Conservation (phyloP, 257 asterid species). For the Petrea volubilis region DNA sequence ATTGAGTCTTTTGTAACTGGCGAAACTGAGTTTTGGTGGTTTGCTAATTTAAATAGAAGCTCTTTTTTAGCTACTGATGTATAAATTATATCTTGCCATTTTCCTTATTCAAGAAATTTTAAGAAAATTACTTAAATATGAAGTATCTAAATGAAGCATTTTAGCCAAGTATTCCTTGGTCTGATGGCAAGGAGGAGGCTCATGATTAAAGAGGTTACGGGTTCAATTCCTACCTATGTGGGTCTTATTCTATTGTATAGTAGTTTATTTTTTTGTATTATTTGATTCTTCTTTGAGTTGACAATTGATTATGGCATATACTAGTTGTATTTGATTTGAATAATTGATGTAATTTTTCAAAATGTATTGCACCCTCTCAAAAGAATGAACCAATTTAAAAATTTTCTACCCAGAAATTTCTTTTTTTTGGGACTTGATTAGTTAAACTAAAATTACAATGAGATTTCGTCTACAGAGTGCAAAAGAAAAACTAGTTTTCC, state of each 20-base stretch:
- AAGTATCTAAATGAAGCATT: neutral
- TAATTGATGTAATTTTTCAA: no score
- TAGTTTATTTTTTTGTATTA: no score
- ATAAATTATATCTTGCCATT: neutral
- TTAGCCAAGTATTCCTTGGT: no score
- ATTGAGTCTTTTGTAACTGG: neutral
- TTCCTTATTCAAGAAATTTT: neutral
- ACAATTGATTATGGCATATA: no score
- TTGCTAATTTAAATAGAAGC: neutral
- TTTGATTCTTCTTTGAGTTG: no score
- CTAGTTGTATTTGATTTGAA: no score
- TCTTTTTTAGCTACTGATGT: neutral
- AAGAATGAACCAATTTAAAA: no score
- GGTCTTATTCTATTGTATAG: no score
- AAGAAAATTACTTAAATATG: neutral
- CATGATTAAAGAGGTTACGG: no score
- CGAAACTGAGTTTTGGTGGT: neutral
- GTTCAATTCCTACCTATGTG: no score
- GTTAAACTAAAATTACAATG: neutral
- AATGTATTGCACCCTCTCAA: no score
- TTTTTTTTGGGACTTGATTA: neutral
- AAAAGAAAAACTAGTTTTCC: neutral
- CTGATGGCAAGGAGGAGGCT: no score
- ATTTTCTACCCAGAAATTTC: neutral
- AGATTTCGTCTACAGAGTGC: neutral